Base-by-base conservation (phyloP, 441 rosid genomes). In the Gossypium gossypioides region DNA sequence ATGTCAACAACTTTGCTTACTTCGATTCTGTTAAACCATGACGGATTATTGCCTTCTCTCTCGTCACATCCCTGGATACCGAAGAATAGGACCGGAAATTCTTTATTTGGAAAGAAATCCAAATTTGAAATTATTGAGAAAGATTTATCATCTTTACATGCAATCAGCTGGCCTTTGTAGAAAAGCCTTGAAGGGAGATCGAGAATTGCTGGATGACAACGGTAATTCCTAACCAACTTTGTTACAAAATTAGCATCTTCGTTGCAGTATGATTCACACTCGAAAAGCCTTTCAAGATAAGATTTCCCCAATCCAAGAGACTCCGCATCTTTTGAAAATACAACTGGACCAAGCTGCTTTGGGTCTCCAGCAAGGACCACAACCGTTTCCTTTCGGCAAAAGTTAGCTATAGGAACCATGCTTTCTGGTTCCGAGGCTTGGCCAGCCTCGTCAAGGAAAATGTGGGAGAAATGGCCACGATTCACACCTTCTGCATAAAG, bases 391-490 rank as follows among this genome's bases (percentile, higher is more conserved):
- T 56, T 81, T 50, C 21, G 54, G 74, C 86, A 80, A 10, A 85
- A 74, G 71, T 74, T 68, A 52, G 87, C 80, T 3, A 87, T 54
- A 0, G 91, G 88, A 58, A 89, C 69, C 94, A 87, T 87, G 83
- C 81, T 81, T 73, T 89, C 92, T n/a, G 94, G 94, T 48, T 89
- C 94, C 1, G 92, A 89, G 58, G 90, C 94, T 81, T 89, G 91
- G 66, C 89, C 94, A 5, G 94, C 90, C 79, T 89, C 90, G 60
- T 87, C 94, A 68, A 89, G 75, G 79, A 89, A 87, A 61, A 89
- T 77, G 74, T 89, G 90, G 34, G 94, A 85, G 81, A 89, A 89
- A 69, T 86, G 88, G 21, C 85, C 84, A 18, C 72, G 69, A 0
- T 25, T 13, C 66, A 89, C 5, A 25, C 87, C 90, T 78, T 84